These are phyloP conservation scores for Lodderomyces elongisporus DNA, from an alignment of 1,139 yeast genomes.

Conservation along the genomic window DNA sequence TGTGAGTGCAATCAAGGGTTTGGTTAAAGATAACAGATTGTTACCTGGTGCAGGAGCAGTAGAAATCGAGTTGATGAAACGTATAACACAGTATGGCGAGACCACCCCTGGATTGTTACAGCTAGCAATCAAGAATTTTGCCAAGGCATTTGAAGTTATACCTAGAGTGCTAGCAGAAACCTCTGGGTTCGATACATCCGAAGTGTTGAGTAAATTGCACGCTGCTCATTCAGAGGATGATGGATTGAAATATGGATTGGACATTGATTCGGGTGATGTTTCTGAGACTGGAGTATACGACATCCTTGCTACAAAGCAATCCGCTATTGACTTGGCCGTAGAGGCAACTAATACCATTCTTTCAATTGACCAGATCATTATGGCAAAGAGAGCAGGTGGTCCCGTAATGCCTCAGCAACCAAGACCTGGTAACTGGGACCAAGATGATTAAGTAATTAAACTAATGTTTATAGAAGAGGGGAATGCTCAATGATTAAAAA, in stretches of 20 bases:
- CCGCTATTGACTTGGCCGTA: conserved; percentile 90
- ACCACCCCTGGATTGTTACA: conserved; percentile 90
- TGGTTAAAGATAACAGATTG: conserved; percentile 71
- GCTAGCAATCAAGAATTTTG: conserved; percentile 89
- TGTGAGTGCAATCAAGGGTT: conserved; percentile 85
- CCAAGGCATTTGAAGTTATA: conserved; percentile 88
- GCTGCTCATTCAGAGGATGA: conserved; percentile 63
- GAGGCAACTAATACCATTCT: conserved; percentile 92
- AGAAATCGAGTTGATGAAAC: conserved; percentile 84
- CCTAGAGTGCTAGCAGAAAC: conserved; percentile 94
- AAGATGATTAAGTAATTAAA: conserved; percentile 56
- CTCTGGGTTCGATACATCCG: conserved; percentile 87
- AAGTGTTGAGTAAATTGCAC: conserved; percentile 78
- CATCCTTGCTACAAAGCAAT: conserved; percentile 70
- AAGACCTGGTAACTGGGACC: conserved; percentile 96
- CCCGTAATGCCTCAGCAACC: conserved; percentile 87
- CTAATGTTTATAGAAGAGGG: neutral
- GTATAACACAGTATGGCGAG: conserved; percentile 82
- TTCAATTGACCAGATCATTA: conserved; percentile 85
- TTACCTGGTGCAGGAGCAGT: conserved; percentile 97
- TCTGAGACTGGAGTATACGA: conserved; percentile 69
- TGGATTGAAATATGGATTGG: conserved; percentile 39
- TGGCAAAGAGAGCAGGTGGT: conserved; percentile 97
- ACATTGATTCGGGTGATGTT: conserved; percentile 75
- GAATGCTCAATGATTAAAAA: neutral